Evolutionary conservation across 2,329 filamentous ascomycete species (phyloP).

Genomic region (Xenoacremonium recifei): DNA sequence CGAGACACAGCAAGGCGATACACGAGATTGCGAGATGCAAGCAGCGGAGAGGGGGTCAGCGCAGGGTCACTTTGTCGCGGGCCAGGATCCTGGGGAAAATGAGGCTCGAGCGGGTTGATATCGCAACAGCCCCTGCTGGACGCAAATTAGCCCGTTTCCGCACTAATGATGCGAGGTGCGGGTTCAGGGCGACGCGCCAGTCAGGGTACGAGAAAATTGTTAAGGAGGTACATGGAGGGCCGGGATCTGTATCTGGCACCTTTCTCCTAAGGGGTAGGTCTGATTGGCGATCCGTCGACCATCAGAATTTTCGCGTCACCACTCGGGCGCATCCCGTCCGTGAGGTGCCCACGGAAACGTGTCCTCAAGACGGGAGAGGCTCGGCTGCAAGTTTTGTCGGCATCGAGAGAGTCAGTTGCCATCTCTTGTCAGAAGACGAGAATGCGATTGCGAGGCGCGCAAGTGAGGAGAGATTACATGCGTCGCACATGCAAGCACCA

Average conservation of each 20-base stretch:
- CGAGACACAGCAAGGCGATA: constrained; percentile 1
- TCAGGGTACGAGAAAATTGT: constrained; percentile 31
- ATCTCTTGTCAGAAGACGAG: background rate
- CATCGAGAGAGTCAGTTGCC: no score
- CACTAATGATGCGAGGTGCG: background rate
- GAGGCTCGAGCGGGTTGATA: constrained; percentile 12
- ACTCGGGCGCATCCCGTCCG: constrained; percentile 16
- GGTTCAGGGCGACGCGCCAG: constrained; percentile 8
- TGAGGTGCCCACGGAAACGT: constrained; percentile 15
- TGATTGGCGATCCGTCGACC: constrained; percentile 28
- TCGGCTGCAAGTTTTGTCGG: background rate
- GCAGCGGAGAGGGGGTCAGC: constrained; percentile 7
- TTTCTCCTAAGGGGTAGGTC: constrained; percentile 25
- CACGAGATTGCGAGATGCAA: constrained; percentile 3
- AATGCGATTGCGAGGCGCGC: background rate
- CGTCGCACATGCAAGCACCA: no score
- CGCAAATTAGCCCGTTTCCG: constrained; percentile 8
- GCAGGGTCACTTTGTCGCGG: constrained; percentile 12
- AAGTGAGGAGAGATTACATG: background rate
- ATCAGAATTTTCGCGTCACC: constrained; percentile 32
- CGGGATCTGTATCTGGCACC: constrained; percentile 19
- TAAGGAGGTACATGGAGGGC: constrained; percentile 35
- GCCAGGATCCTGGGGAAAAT: constrained; percentile 16
- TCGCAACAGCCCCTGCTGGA: constrained; percentile 12
- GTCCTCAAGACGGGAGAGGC: constrained; percentile 12